Conservation (phyloP, 805 yeast species). For the Wickerhamiella slavikovae region DNA sequence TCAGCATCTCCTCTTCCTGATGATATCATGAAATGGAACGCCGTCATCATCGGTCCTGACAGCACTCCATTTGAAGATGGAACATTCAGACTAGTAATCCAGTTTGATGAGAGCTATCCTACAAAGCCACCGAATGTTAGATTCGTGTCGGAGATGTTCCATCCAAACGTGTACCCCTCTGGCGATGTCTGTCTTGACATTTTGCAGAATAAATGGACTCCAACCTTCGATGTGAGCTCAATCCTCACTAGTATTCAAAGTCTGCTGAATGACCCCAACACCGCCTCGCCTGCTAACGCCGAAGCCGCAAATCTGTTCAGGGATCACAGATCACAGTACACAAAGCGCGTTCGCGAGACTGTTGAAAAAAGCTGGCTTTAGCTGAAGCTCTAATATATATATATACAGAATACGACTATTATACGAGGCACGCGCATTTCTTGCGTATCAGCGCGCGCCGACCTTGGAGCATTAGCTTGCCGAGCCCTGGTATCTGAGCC, state of each 20-base stretch:
- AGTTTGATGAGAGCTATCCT: conserved; percentile 93
- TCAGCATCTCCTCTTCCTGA: conserved; percentile 95
- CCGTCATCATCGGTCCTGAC: conserved; percentile 91
- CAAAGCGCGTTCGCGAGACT: conserved; percentile 78
- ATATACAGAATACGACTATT: too few species aligned
- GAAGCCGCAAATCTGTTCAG: conserved; percentile 92
- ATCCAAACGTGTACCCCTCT: conserved; percentile 88
- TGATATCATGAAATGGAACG: conserved; percentile 96
- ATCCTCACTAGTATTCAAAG: conserved; percentile 78
- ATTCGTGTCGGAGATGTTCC: conserved; percentile 87
- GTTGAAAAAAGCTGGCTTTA: conserved; percentile 34
- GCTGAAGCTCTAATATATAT: too few species aligned
- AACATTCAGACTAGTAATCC: conserved; percentile 66
- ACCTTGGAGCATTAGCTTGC: too few species aligned
- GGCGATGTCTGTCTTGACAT: conserved; percentile 95
- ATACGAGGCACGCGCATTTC: too few species aligned
- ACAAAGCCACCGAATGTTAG: conserved; percentile 90
- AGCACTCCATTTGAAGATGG: conserved; percentile 98
- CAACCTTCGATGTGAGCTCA: conserved; percentile 93
- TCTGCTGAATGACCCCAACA: conserved; percentile 86
- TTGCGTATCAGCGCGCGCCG: too few species aligned
- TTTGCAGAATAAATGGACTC: conserved; percentile 93
- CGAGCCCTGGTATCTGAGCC: too few species aligned
- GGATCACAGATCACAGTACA: conserved; percentile 85
- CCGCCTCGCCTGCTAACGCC: conserved; percentile 90